Conservation (phyloP, 176 grass and related monocot species). For the Oryza meyeriana region DNA sequence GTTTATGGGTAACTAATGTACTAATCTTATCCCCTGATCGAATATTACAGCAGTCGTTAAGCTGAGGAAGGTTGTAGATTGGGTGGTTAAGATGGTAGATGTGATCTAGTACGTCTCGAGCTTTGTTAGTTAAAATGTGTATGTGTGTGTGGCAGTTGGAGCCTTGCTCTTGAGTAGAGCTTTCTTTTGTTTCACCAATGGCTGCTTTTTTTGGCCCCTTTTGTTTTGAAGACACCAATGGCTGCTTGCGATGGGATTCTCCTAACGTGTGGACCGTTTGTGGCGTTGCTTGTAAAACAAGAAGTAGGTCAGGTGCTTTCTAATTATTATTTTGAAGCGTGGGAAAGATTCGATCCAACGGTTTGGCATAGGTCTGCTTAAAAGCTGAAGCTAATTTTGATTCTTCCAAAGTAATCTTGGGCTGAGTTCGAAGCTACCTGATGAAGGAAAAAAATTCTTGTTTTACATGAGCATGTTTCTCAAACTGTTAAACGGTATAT, state of each 20-base stretch:
- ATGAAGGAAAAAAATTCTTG: no score
- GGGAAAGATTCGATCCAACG: neutral
- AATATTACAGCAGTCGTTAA: neutral
- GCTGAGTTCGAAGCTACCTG: no score
- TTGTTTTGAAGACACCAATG: neutral
- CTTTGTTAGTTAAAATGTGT: neutral
- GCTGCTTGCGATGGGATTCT: neutral
- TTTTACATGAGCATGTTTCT: no score
- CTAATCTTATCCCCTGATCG: neutral
- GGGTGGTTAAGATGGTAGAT: neutral
- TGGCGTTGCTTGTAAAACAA: neutral
- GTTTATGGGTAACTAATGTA: neutral
- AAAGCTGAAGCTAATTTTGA: neutral
- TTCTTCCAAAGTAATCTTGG: no score
- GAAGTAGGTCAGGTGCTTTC: neutral
- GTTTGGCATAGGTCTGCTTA: neutral
- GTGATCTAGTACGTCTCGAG: neutral
- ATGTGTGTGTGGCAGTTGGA: neutral
- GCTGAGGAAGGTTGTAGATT: neutral
- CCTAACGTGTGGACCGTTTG: neutral
- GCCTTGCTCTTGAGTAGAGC: neutral
- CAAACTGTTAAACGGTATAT: no score
- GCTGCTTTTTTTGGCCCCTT: neutral
- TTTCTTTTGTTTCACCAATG: neutral
- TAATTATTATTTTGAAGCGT: neutral